Conservation (phyloP, 345 rosid genomes). For the Citrus maxima region DNA sequence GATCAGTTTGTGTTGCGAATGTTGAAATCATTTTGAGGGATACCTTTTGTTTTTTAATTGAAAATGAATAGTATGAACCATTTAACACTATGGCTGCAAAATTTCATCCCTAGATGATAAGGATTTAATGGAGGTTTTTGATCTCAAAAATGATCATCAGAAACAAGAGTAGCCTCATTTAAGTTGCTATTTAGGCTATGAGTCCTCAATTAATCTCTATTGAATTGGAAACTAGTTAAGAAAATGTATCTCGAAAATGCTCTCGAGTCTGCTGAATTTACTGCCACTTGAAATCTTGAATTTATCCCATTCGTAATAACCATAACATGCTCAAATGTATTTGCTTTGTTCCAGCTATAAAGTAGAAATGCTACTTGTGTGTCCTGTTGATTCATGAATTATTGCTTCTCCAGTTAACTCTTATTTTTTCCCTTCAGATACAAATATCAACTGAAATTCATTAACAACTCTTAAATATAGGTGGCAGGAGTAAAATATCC, state of each 20-base stretch:
- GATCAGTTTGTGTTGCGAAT: neutral
- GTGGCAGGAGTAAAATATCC: slow-evolving; percentile 33
- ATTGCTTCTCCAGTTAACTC: neutral
- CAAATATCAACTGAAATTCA: neutral
- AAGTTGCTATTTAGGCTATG: neutral
- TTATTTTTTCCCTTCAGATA: neutral
- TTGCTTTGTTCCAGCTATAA: neutral
- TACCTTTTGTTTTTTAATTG: neutral
- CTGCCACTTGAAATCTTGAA: neutral
- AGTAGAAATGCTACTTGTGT: neutral
- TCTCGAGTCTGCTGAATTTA: neutral
- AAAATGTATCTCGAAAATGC: neutral
- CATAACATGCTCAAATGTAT: neutral
- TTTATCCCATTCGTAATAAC: neutral
- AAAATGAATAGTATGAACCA: neutral
- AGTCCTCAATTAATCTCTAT: neutral
- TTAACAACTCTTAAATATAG: slow-evolving; percentile 21
- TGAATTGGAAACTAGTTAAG: neutral
- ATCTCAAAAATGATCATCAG: neutral
- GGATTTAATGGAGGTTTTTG: neutral
- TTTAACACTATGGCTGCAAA: neutral
- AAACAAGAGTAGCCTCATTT: neutral
- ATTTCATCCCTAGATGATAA: neutral
- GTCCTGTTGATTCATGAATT: neutral
- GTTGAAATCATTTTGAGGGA: neutral